Evolutionary conservation across 2,329 filamentous ascomycete genomes (phyloP).

Genomic region (Penicillium verrucosum): DNA sequence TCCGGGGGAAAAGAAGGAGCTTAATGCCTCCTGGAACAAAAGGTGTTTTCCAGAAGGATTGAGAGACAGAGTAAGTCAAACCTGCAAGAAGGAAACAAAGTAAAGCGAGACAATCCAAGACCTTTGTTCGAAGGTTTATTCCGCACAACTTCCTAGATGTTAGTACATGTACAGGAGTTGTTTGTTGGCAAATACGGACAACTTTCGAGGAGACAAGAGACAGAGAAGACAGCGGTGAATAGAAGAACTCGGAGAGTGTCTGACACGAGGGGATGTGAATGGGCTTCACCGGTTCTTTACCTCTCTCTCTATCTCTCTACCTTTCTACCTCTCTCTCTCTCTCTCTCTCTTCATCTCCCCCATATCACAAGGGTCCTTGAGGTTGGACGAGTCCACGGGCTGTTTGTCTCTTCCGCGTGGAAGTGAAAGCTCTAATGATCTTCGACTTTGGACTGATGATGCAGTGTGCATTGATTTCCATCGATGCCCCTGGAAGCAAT

Average conservation of each 20-base stretch:
- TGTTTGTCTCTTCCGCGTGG: slow-evolving; percentile 18
- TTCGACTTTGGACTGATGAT: slow-evolving; percentile 22
- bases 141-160: slow-evolving; percentile 12
- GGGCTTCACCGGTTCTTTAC: slow-evolving; percentile 11
- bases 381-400: slow-evolving; percentile 20
- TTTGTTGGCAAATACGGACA: slow-evolving; percentile 18
- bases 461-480: slow-evolving; percentile 15
- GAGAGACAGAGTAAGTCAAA: slow-evolving; percentile 12
- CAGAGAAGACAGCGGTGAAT: slow-evolving; percentile 17
- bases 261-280: slow-evolving; percentile 2
- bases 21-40: slow-evolving; percentile 18
- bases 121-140: slow-evolving; percentile 27
- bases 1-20: slow-evolving; percentile 5
- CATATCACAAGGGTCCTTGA: neutral
- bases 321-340: neutral
- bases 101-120: slow-evolving; percentile 18
- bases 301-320: neutral
- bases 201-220: slow-evolving; percentile 3
- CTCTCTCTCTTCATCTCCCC: neutral
- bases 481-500: slow-evolving; percentile 9
- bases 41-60: slow-evolving; percentile 29
- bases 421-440: slow-evolving; percentile 2
- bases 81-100: slow-evolving; percentile 11
- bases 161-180: slow-evolving; percentile 15
- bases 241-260: slow-evolving; percentile 5